A percentile compares a stretch with the other conserved stretches of the same genome.
These are phyloP conservation scores for Candida albicans DNA, from an alignment of 1,139 yeast species.

Conservation along the genomic window DNA sequence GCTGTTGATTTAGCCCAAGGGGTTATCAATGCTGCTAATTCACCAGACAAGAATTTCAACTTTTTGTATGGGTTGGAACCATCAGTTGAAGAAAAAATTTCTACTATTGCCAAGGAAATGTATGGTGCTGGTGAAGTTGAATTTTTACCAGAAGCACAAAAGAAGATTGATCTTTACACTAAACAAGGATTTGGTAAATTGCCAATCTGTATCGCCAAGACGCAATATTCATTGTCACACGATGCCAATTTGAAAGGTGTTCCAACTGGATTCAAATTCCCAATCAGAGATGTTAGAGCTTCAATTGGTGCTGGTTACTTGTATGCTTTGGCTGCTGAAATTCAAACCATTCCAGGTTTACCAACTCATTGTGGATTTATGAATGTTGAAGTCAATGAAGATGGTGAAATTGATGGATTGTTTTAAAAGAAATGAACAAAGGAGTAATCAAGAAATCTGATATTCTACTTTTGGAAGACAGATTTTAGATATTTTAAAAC, in stretches of 20 bases:
- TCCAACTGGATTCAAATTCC: conserved; percentile 91
- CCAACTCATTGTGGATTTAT: conserved; percentile 97
- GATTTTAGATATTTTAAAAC: conserved; percentile 6
- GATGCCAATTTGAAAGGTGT: conserved; percentile 94
- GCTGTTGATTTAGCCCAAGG: conserved; percentile 88
- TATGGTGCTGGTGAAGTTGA: conserved; percentile 93
- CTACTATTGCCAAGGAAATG: conserved; percentile 83
- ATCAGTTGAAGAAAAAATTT: conserved; percentile 80
- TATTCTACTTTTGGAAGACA: too few species aligned
- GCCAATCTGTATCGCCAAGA: conserved; percentile 97
- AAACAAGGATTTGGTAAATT: conserved; percentile 88
- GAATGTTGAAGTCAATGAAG: conserved; percentile 92
- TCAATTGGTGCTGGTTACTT: conserved; percentile 96
- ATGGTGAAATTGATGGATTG: conserved; percentile 94
- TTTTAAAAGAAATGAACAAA: conserved; percentile 43
- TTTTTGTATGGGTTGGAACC: conserved; percentile 73
- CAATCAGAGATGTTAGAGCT: conserved; percentile 91
- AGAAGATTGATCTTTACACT: conserved; percentile 81
- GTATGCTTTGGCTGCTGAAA: conserved; percentile 95
- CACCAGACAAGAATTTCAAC: conserved; percentile 53
- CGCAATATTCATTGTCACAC: conserved; percentile 94
- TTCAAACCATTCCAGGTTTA: conserved; percentile 95
- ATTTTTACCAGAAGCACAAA: conserved; percentile 79
- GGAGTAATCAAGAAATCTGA: too few species aligned
- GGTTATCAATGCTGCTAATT: conserved; percentile 70